These are phyloP conservation scores for Xylaria acuta DNA, from an alignment of 495 filamentous ascomycete genomes.

Conservation along the genomic window DNA sequence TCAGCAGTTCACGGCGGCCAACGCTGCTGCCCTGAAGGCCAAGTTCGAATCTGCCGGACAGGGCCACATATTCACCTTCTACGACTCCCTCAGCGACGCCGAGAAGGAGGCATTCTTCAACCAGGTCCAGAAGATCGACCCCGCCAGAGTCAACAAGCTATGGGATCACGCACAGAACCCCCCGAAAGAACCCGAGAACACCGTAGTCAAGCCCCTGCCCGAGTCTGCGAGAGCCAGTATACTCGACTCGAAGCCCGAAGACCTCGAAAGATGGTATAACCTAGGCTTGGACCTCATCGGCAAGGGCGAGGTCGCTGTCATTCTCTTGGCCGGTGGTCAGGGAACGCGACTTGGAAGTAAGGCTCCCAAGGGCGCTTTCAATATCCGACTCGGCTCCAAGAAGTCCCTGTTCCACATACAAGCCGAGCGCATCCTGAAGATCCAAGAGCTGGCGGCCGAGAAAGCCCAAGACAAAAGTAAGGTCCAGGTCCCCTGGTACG, in stretches of 20 bases:
- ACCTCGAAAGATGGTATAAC: slow-evolving; percentile 84
- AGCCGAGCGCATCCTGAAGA: slow-evolving; percentile 86
- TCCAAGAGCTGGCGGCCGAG: slow-evolving; percentile 84
- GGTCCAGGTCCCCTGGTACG: slow-evolving; percentile 93
- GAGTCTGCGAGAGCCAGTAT: slow-evolving; percentile 89
- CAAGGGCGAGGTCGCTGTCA: slow-evolving; percentile 89
- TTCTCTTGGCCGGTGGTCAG: slow-evolving; percentile 96
- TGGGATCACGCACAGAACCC: slow-evolving; percentile 82
- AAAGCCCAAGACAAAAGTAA: slow-evolving; percentile 63
- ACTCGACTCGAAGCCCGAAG: slow-evolving; percentile 81
- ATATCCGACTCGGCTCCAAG: slow-evolving; percentile 88
- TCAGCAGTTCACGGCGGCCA: slow-evolving; percentile 71
- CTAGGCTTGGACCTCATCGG: slow-evolving; percentile 85
- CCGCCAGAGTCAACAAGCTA: slow-evolving; percentile 81
- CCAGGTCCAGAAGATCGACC: slow-evolving; percentile 82
- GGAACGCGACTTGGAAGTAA: slow-evolving; percentile 94
- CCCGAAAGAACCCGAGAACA: slow-evolving; percentile 60
- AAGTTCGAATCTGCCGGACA: slow-evolving; percentile 83
- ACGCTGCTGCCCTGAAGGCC: slow-evolving; percentile 74
- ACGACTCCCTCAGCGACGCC: slow-evolving; percentile 70
- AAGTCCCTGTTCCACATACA: slow-evolving; percentile 98
- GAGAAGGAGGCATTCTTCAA: slow-evolving; percentile 83
- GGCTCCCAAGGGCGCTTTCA: slow-evolving; percentile 93
- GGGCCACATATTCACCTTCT: slow-evolving; percentile 91
- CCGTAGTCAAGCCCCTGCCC: slow-evolving; percentile 87